phyloP scores from a whole-genome alignment of 305 asterid genomes.

The Plantago coronopus region DNA sequence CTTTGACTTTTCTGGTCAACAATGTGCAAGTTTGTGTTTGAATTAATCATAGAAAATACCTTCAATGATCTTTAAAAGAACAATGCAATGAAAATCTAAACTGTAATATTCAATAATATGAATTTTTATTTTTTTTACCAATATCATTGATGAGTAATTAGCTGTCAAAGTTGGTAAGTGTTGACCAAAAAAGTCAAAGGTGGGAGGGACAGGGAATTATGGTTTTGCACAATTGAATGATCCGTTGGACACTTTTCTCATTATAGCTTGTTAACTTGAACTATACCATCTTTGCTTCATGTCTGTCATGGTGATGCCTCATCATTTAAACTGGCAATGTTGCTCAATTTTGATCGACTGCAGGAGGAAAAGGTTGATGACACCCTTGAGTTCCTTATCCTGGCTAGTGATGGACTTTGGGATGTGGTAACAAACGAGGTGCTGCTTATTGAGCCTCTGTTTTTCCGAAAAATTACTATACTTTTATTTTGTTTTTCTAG shows the following conservation, averaged over 20 bases:
- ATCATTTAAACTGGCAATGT: neutral
- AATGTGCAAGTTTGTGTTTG: too few relatives aligned
- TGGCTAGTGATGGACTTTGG: conserved; percentile 93
- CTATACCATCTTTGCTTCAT: neutral
- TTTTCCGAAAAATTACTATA: neutral
- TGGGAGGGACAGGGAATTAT: too few relatives aligned
- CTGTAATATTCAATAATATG: too few relatives aligned
- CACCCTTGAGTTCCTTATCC: conserved; percentile 84
- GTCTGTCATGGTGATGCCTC: neutral
- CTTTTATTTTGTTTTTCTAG: neutral
- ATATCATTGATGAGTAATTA: too few relatives aligned
- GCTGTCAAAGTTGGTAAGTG: too few relatives aligned
- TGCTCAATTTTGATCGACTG: neutral
- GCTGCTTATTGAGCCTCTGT: neutral
- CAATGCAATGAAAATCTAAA: too few relatives aligned
- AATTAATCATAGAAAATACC: too few relatives aligned
- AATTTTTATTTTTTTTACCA: too few relatives aligned
- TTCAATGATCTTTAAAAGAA: too few relatives aligned
- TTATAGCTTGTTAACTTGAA: too few relatives aligned
- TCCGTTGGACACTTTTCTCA: neutral
- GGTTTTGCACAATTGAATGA: neutral
- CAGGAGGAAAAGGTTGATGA: conserved; percentile 84
- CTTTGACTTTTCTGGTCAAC: too few relatives aligned
- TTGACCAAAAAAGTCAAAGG: too few relatives aligned
- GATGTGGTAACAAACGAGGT: conserved; percentile 88